A percentile compares a stretch with the other conserved stretches of the same genome.
Evolutionary conservation across 805 yeast species (phyloP).

Genomic region (Starmera caribaea): DNA sequence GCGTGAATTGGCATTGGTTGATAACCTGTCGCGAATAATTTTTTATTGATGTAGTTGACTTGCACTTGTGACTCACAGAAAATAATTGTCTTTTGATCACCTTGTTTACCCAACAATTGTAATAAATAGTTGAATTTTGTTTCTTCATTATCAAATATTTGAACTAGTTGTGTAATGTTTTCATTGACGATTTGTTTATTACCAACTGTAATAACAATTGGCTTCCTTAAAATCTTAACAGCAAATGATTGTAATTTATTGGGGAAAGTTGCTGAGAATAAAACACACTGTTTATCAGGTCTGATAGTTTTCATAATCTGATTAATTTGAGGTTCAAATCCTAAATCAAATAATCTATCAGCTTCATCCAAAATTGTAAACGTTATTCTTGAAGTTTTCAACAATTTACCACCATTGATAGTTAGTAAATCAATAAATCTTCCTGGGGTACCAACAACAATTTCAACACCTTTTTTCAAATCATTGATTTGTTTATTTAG

Average conservation of each 20-base stretch:
- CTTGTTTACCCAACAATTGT: constrained; percentile 39
- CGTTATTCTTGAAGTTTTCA: constrained; percentile 56
- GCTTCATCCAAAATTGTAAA: constrained; percentile 93
- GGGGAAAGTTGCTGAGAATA: constrained; percentile 94
- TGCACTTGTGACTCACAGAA: constrained; percentile 85
- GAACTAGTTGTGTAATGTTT: constrained; percentile 66
- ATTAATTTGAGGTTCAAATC: constrained; percentile 91
- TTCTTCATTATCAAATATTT: constrained; percentile 41
- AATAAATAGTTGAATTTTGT: constrained; percentile 49
- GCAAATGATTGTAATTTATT: constrained; percentile 71
- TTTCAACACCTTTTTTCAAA: constrained; percentile 66
- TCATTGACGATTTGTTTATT: constrained; percentile 73
- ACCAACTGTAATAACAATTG: constrained; percentile 74
- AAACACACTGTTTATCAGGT: constrained; percentile 80
- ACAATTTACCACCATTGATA: constrained; percentile 69
- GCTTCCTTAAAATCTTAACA: constrained; percentile 45
- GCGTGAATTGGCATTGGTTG: constrained; percentile 76
- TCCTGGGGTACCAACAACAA: constrained; percentile 93
- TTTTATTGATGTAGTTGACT: constrained; percentile 63
- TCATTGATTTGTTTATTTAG: constrained; percentile 75
- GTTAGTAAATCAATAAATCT: constrained; percentile 82
- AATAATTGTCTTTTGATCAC: constrained; percentile 49
- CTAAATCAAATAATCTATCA: constrained; percentile 93
- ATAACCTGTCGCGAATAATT: constrained; percentile 42
- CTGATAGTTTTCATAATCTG: constrained; percentile 69